Evolutionary conservation across 2,329 filamentous ascomycete species (phyloP).

Genomic region (Albifimbria verrucaria): DNA sequence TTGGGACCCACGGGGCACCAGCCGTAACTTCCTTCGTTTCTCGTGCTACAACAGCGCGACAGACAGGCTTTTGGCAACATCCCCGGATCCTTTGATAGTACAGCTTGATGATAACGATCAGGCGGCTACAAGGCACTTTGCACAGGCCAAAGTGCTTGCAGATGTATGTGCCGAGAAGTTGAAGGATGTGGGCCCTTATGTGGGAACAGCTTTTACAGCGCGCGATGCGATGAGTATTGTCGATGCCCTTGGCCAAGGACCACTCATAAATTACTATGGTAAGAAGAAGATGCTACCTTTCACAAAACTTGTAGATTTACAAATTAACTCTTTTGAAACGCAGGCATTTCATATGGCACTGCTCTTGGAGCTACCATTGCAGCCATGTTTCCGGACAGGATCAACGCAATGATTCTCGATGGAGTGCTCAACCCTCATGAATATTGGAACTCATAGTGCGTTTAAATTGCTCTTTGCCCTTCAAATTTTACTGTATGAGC

Average conservation of each 20-base stretch:
- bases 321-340: background rate
- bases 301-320: background rate
- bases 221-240: slow-evolving; percentile 38
- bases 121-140: slow-evolving; percentile 6
- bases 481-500: background rate
- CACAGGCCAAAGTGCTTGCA: background rate
- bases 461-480: background rate
- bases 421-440: slow-evolving; percentile 28
- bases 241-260: slow-evolving; percentile 31
- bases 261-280: background rate
- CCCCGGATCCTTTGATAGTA: background rate
- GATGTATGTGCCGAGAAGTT: background rate
- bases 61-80: slow-evolving; percentile 6
- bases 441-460: slow-evolving; percentile 11
- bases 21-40: slow-evolving; percentile 8
- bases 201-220: slow-evolving; percentile 38
- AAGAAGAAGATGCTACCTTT: background rate
- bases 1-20: slow-evolving; percentile 13
- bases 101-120: slow-evolving; percentile 9
- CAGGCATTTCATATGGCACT: slow-evolving; percentile 38
- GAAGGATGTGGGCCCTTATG: background rate
- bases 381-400: slow-evolving; percentile 38
- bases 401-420: slow-evolving; percentile 36
- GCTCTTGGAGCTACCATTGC: slow-evolving; percentile 34
- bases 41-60: slow-evolving; percentile 9